Evolutionary conservation across 2,329 filamentous ascomycete species (phyloP).

Genomic region (Monosporascus ibericus): DNA sequence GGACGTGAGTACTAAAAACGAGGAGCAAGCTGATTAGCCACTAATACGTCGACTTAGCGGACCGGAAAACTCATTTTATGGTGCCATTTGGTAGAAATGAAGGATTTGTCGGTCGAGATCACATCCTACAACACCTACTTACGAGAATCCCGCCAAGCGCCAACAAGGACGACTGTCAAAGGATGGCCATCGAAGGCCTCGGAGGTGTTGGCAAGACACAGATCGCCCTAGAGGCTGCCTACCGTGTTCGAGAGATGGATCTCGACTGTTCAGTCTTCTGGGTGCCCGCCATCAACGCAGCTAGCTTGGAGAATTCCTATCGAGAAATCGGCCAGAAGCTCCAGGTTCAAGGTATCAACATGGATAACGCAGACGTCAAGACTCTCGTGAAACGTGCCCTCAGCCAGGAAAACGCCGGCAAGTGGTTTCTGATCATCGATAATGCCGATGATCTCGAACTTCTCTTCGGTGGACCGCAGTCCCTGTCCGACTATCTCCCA

Average conservation of each 20-base stretch:
- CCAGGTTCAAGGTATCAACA: slow-evolving; percentile 20
- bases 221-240: slow-evolving; percentile 30
- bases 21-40: too few relatives aligned
- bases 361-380: slow-evolving; percentile 28
- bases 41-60: too few relatives aligned
- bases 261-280: slow-evolving; percentile 34
- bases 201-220: slow-evolving; percentile 34
- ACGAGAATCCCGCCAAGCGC: too few relatives aligned
- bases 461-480: slow-evolving; percentile 10
- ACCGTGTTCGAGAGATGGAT: slow-evolving; percentile 15
- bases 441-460: slow-evolving; percentile 35
- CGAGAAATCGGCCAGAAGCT: slow-evolving; percentile 25
- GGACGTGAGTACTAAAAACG: too few relatives aligned
- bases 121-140: too few relatives aligned
- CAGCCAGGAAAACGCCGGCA: slow-evolving; percentile 14
- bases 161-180: slow-evolving; percentile 15
- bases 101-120: too few relatives aligned
- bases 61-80: too few relatives aligned
- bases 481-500: too few relatives aligned
- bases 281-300: slow-evolving; percentile 25
- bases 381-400: slow-evolving; percentile 28
- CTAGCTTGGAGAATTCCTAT: slow-evolving; percentile 30
- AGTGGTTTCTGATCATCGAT: slow-evolving; percentile 39
- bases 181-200: slow-evolving; percentile 22
- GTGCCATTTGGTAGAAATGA: too few relatives aligned